Conservation (phyloP, 768 basidiomycete genomes). For the Udeniomyces megalosporus region DNA sequence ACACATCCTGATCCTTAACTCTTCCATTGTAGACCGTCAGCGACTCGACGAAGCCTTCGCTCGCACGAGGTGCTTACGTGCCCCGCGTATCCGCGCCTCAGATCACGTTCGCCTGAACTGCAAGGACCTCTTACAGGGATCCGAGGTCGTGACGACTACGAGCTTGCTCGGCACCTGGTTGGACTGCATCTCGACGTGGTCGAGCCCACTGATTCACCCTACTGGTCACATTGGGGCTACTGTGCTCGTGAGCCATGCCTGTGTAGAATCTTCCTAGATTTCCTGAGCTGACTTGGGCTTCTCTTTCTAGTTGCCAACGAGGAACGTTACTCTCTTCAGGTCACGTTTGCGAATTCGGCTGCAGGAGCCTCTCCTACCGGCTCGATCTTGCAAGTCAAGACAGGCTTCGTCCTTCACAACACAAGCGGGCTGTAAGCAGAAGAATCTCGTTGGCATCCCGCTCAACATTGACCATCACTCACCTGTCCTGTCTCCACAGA, state of each 20-base stretch:
- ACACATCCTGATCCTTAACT: background rate
- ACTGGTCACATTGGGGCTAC: no score
- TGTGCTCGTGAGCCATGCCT: no score
- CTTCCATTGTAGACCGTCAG: background rate
- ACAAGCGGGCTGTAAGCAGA: background rate
- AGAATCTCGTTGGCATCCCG: background rate
- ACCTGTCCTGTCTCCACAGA: background rate
- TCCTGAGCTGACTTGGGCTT: no score
- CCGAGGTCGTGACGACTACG: conserved; percentile 1
- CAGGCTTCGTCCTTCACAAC: no score
- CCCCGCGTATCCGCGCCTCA: background rate
- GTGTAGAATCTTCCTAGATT: no score
- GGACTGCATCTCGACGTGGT: background rate
- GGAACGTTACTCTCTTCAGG: background rate
- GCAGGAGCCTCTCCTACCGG: no score
- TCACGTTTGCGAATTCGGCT: no score
- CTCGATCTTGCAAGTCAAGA: no score
- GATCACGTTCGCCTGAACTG: background rate
- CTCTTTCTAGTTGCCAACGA: no score
- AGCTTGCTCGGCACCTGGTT: background rate
- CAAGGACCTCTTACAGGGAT: background rate
- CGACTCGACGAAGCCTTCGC: background rate
- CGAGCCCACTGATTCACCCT: background rate
- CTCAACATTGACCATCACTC: no score
- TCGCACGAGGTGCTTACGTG: background rate